Evolutionary conservation across 163 green algal genomes (phyloP).

Genomic region (Scenedesmus sp.): DNA sequence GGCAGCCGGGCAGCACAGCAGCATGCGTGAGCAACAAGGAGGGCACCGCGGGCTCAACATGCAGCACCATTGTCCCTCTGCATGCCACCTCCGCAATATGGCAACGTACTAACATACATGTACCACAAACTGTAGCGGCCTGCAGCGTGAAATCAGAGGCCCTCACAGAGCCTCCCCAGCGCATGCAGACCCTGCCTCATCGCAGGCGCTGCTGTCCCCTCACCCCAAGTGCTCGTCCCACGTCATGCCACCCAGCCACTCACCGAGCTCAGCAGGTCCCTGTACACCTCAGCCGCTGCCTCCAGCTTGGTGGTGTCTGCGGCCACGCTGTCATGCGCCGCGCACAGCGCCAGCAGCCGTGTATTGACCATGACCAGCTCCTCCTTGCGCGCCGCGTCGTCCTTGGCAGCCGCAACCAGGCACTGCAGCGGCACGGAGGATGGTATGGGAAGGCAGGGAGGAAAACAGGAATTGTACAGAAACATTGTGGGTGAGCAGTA

Average conservation of each 20-base stretch:
- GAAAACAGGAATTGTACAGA: neutral
- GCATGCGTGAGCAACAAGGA: neutral
- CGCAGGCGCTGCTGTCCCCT: neutral
- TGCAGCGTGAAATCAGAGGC: too few species aligned
- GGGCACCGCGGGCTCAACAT: neutral
- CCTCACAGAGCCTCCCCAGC: neutral
- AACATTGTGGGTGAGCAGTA: too few species aligned
- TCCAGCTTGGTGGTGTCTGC: slow-evolving; percentile 65
- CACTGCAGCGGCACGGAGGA: slow-evolving; percentile 55
- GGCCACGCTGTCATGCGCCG: slow-evolving; percentile 68
- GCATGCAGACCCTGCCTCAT: neutral
- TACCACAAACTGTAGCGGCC: neutral
- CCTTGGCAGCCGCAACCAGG: slow-evolving; percentile 63
- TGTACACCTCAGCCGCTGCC: slow-evolving; percentile 65
- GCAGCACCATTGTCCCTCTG: too few species aligned
- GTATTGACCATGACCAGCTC: slow-evolving; percentile 71
- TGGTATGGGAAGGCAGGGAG: neutral
- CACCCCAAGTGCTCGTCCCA: too few species aligned
- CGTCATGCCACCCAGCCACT: neutral
- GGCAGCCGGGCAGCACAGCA: neutral
- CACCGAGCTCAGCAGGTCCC: slow-evolving; percentile 69
- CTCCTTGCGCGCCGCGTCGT: slow-evolving; percentile 60
- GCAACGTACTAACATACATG: neutral
- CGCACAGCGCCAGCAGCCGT: slow-evolving; percentile 65
- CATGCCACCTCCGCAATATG: neutral